Evolutionary conservation across 1,284 basidiomycete genomes (phyloP), one percentile per base, ranked within the genome.

Genomic region (Schizophyllum amplum): DNA sequence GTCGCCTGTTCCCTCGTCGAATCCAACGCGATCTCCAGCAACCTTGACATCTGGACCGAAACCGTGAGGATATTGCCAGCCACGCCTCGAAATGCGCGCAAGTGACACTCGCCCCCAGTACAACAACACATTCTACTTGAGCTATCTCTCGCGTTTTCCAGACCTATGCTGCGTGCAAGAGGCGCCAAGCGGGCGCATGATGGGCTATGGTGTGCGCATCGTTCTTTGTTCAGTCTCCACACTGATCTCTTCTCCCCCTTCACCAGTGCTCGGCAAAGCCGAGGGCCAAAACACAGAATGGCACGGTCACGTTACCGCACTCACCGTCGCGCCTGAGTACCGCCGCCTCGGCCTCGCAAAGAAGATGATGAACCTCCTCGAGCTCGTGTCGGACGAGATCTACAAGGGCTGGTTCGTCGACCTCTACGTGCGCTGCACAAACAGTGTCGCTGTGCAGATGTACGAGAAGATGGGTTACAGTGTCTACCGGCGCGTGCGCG

Each of bases 31-130:
- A 53, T 59, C 53, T 47, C 1, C 66, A 94, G 94, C 59, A 96
- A 96, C 69, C 74, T 95, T 66, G 93, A 96, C 69, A 77, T 94
- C 55, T 96, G 91, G 90, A 96, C 93, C 51, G 94, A 96, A 74
- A 96, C 94, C 20, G 90, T 90, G 64, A 65, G 82, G 69, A 25
- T 27, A 50, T 20, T 22, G 24, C 53, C 33, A 26, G 22, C 55
- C 53, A 20, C 25, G 15, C 54, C 53, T 52, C 42, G 52, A 25
- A 55, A 52, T 47, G 47, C 47, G 13, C 17, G 17, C 7, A 9
- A 17, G 17, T 42, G 17, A 24, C 9, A 20, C 24, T 55, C 42
- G 9, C 25, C 24, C 2, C 15, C 62, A 92, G 89, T 96, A 94
- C 69, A 86, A 86, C 51, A 86, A 91, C 64, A 81, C 79, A 24